phyloP scores from a whole-genome alignment of 257 asterid species.

The Verbena officinalis region DNA sequence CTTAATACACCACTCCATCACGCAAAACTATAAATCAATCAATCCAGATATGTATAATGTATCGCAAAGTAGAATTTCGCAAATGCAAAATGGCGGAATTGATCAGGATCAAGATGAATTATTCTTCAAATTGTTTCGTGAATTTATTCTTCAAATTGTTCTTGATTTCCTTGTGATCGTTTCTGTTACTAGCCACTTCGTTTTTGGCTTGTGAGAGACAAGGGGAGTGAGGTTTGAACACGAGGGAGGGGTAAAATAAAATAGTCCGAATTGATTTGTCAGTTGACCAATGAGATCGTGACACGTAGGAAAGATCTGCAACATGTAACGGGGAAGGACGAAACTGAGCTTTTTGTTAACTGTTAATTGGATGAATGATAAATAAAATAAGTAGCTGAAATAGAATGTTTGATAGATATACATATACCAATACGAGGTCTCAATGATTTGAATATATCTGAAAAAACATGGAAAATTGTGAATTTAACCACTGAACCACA shows the following conservation, averaged over 20 bases:
- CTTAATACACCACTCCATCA: constrained; percentile 54
- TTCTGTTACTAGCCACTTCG: no score
- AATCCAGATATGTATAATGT: constrained; percentile 16
- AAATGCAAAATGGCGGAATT: constrained; percentile 6
- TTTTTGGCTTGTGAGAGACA: not conserved
- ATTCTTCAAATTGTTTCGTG: constrained; percentile 5
- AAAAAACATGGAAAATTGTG: no score
- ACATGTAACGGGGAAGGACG: no score
- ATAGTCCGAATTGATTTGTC: constrained; percentile 19
- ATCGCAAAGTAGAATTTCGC: not conserved
- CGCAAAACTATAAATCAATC: constrained; percentile 24
- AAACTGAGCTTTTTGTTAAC: no score
- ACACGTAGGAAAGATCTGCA: constrained; percentile 22
- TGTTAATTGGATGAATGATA: no score
- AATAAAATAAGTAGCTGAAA: no score
- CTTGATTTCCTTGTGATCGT: not conserved
- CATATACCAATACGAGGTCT: no score
- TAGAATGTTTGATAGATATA: no score
- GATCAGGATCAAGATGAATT: constrained; percentile 11
- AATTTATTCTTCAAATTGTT: not conserved
- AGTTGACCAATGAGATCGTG: constrained; percentile 16
- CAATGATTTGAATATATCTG: no score
- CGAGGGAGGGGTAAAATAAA: not conserved
- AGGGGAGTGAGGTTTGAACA: not conserved
- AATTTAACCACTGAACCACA: no score